Conservation (phyloP, 805 yeast species). For the Hermanozyma aechmeae region DNA sequence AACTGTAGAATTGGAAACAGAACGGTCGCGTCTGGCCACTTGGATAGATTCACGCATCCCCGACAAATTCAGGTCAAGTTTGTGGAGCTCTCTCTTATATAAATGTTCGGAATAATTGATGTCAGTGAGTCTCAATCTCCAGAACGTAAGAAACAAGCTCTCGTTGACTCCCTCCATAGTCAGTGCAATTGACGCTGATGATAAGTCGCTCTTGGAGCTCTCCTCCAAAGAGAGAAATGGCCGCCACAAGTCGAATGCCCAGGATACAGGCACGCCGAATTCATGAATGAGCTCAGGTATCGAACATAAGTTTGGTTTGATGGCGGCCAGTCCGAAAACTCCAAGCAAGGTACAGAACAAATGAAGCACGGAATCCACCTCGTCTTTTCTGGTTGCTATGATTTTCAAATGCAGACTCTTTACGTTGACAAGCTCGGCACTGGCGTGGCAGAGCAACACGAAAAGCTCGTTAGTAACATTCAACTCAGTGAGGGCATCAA, state of each 20-base stretch:
- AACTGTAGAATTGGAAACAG: slow-evolving; percentile 9
- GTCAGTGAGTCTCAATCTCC: slow-evolving; percentile 69
- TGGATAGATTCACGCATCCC: slow-evolving; percentile 27
- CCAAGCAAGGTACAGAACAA: slow-evolving; percentile 52
- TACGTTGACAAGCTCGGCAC: slow-evolving; percentile 25
- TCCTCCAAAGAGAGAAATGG: slow-evolving; percentile 24
- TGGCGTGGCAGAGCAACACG: slow-evolving; percentile 46
- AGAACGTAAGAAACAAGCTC: slow-evolving; percentile 54
- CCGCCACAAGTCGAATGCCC: slow-evolving; percentile 82
- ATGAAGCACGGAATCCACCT: slow-evolving; percentile 55
- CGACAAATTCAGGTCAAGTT: slow-evolving; percentile 24
- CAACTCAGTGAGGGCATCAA: slow-evolving; percentile 34
- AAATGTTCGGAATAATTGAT: slow-evolving; percentile 42
- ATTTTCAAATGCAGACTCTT: slow-evolving; percentile 75
- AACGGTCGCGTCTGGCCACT: slow-evolving; percentile 17
- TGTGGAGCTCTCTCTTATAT: slow-evolving; percentile 41
- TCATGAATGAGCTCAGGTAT: slow-evolving; percentile 30
- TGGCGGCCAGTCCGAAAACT: slow-evolving; percentile 28
- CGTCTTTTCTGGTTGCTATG: slow-evolving; percentile 64
- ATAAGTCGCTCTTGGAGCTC: no score
- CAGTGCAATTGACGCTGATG: no score
- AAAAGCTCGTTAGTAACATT: slow-evolving; percentile 55
- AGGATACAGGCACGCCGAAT: slow-evolving; percentile 41
- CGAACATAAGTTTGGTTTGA: slow-evolving; percentile 22
- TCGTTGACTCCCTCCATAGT: no score